Evolutionary conservation across 306 rosid species (phyloP).

Genomic region (Vachellia collinsii): DNA sequence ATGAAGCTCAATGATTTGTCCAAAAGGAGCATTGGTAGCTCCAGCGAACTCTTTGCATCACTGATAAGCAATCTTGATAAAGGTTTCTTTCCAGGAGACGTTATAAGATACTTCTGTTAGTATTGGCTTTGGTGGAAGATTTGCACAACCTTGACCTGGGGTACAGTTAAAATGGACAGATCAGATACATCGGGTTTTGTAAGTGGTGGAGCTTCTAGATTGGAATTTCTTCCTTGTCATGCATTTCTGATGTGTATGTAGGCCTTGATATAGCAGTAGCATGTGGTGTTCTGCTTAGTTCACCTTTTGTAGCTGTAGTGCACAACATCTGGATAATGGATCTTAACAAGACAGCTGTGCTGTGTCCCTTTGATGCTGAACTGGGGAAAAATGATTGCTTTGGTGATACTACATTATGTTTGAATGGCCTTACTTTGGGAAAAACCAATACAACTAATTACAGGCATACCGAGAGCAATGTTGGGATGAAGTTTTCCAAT

Average conservation of each 20-base stretch:
- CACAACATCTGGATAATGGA: conserved; percentile 67
- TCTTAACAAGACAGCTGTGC: conserved; percentile 63
- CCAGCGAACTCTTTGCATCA: conserved; percentile 55
- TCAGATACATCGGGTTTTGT: conserved; percentile 94
- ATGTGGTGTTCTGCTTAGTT: conserved; percentile 48
- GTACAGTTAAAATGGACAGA: conserved; percentile 66
- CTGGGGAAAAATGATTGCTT: conserved; percentile 53
- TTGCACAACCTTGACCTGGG: conserved; percentile 34
- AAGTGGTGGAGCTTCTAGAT: conserved; percentile 64
- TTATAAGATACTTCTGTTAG: conserved; percentile 63
- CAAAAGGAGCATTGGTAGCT: conserved; percentile 76
- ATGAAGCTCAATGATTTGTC: conserved; percentile 58
- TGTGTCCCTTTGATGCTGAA: conserved; percentile 61
- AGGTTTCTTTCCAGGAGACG: conserved; percentile 94
- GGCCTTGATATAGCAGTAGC: conserved; percentile 38
- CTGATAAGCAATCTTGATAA: conserved; percentile 56
- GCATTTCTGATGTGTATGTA: conserved; percentile 37
- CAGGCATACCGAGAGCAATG: conserved; percentile 47
- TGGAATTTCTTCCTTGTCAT: conserved; percentile 44
- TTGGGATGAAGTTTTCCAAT: conserved; percentile 52
- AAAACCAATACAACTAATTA: conserved; percentile 53
- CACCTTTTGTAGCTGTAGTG: conserved; percentile 47
- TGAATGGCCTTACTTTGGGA: conserved; percentile 68
- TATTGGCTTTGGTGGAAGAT: conserved; percentile 40
- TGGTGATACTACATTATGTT: conserved; percentile 76